phyloP scores from a whole-genome alignment of 208 protist genomes.

The Novymonas esmeraldas region DNA sequence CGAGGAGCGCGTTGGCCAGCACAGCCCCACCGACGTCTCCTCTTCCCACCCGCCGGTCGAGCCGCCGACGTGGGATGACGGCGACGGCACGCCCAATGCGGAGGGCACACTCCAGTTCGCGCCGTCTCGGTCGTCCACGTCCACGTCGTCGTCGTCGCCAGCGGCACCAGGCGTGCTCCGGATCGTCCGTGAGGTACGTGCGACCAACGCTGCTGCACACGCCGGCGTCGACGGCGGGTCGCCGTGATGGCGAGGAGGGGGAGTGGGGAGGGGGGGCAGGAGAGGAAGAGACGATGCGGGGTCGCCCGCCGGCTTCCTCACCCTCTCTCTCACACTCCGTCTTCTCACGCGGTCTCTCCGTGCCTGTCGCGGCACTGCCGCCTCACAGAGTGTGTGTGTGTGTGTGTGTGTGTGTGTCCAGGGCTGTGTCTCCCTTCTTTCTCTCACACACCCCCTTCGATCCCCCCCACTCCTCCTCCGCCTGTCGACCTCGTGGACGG shows the following conservation, averaged over 20 bases:
- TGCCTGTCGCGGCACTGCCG: not conserved
- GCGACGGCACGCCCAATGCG: not conserved
- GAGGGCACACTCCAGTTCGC: slow-evolving; percentile 16
- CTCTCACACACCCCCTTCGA: too few species aligned
- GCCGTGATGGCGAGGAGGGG: too few species aligned
- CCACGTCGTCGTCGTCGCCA: not conserved
- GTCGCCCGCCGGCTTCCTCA: too few species aligned
- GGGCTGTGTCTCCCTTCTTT: too few species aligned
- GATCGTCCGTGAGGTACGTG: slow-evolving; percentile 28
- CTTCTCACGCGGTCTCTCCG: not conserved
- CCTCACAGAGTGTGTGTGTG: not conserved
- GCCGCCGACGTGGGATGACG: not conserved
- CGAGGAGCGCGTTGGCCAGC: slow-evolving; percentile 22
- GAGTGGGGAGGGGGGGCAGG: too few species aligned
- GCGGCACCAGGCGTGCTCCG: slow-evolving; percentile 1
- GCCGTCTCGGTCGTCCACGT: too few species aligned
- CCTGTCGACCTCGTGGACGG: too few species aligned
- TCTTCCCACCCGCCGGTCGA: not conserved
- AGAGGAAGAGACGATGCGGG: too few species aligned
- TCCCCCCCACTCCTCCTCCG: too few species aligned
- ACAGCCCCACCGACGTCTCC: not conserved
- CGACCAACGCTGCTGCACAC: not conserved
- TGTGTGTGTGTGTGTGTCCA: not conserved
- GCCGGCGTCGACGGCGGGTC: too few species aligned
- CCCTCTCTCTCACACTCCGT: too few species aligned